Base-by-base conservation (phyloP, 768 basidiomycete genomes). In the Infundibulicybe gibba region DNA sequence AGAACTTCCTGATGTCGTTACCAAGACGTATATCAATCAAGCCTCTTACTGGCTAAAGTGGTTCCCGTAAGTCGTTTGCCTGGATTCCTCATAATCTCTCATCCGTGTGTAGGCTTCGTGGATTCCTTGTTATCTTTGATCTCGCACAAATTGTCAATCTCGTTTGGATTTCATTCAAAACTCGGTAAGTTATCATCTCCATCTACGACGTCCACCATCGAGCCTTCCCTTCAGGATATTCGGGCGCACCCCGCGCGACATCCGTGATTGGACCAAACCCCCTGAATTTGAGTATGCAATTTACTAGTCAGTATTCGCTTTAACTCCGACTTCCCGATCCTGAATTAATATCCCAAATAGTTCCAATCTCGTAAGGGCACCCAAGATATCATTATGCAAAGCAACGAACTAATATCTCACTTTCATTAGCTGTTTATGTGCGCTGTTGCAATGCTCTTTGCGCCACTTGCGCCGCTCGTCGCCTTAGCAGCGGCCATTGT, bases 61-160 rank as follows among this genome's bases (percentile, higher is more conserved):
- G 70, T 85, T 90, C 66, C 85, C 89, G 79, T 87, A 60, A 3
- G 35, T 19, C n/a, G 35, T 10, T 10, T 15, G 80, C 69, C 10
- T 11, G 45, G 49, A 14, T 15, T 17, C 17, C 6, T 13, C 3
- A 12, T 32, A 32, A 12, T 38, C 43, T 25, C 32, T 16, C 35
- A 6, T 33, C 15, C 19, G 17, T 55, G 41, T 40, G 32, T 53
- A 85, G 85, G 5, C 66, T 93, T 31, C 85, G 88, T 47, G 92
- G 90, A 8, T 91, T 92, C 72, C 71, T 93, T 32, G 79, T 78
- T 13, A 69, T 92, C 44, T 91, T 93, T 57, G 90, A 92, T 61
- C 71, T 94, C 20, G 89, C 90, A 1, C 92, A 93, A 62, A 72
- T 94, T 34, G 60, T 90, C 63, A 90, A 90, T 60, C 75, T 95